Base-by-base conservation (phyloP, 768 basidiomycete species). In the Calocera cornea region DNA sequence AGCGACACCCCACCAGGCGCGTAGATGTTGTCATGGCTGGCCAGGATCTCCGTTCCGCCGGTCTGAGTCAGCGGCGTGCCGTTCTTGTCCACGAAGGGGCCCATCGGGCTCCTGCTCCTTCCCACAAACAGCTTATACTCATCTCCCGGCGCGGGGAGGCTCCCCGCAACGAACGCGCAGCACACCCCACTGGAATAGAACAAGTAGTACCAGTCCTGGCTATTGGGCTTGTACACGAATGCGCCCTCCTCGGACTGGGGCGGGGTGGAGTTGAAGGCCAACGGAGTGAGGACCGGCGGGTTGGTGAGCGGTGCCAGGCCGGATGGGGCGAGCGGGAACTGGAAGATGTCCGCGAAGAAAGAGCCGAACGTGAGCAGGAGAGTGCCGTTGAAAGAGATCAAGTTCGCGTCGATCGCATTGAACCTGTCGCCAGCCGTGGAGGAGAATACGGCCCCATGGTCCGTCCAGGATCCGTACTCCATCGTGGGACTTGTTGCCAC, bases 1-100 rank as follows among this genome's bases (percentile, higher is more conserved):
- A 41, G 29, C 7, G 40, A 41, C 19, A 16, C 29, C 54, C 74
- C 75, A 7, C 75, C 74, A 31, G 75, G 75, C n/a, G 73, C 73
- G 41, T 74, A 75, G 34, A 75, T 68, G 34, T 74, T 72, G 63
- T 72, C 75, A 64, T 74, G 75, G 54, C 72, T 72, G n/a, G 65
- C 72, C 27, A 75, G 72, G 34, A 75, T 71, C 47, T 73, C 70
- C 7, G 71, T 71, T 40, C 74, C 75, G 17, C 71, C 70, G 2
- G 73, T 65, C 38, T 65, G 54, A 8, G 65, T 67, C 40, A 73
- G 60, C 14, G 65, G 19, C 19, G 40, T 65, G 14, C 70, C 70
- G n/a, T 29, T 38, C 17, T 49, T 17, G 44, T 67, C 71, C 34
- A 50, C 29, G 38, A 72, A 74, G 19, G 72, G 70, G 3, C 73